Evolutionary conservation across 2,329 filamentous ascomycete genomes (phyloP).

Genomic region (Fusarium nematophilum): DNA sequence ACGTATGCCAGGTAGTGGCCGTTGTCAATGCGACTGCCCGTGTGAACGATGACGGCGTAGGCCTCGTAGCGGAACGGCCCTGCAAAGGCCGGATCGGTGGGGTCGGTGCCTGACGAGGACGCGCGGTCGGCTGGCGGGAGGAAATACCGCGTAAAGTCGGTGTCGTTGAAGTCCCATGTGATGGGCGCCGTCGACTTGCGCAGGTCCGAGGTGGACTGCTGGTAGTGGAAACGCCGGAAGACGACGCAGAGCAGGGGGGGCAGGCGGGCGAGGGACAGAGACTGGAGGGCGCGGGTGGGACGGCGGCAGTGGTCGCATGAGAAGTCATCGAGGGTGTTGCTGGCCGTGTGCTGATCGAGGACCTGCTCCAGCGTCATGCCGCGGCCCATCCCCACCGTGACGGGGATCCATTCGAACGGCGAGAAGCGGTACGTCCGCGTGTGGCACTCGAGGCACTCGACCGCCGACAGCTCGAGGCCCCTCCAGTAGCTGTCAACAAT

Average conservation of each 20-base stretch:
- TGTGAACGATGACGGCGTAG: constrained; percentile 85
- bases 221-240: constrained; percentile 70
- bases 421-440: constrained; percentile 60
- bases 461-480: constrained; percentile 77
- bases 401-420: constrained; percentile 65
- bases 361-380: constrained; percentile 67
- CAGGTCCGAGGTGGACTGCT: constrained; percentile 48
- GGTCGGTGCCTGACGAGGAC: constrained; percentile 43
- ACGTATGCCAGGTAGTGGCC: constrained; percentile 86
- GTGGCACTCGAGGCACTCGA: constrained; percentile 72
- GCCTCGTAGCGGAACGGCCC: constrained; percentile 81
- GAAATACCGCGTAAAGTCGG: constrained; percentile 65
- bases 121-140: constrained; percentile 50
- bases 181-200: constrained; percentile 78
- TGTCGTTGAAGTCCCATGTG: constrained; percentile 79
- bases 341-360: constrained; percentile 74
- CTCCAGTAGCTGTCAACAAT: constrained; percentile 84
- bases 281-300: constrained; percentile 74
- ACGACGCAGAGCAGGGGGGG: constrained; percentile 83
- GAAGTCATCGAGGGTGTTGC: constrained; percentile 75
- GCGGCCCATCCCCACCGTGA: constrained; percentile 51
- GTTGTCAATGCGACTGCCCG: constrained; percentile 72
- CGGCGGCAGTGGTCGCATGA: constrained; percentile 81
- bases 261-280: constrained; percentile 79
- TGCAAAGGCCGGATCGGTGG: constrained; percentile 54